phyloP scores from a whole-genome alignment of 1,139 yeast species.

The Lodderomyces elongisporus region DNA sequence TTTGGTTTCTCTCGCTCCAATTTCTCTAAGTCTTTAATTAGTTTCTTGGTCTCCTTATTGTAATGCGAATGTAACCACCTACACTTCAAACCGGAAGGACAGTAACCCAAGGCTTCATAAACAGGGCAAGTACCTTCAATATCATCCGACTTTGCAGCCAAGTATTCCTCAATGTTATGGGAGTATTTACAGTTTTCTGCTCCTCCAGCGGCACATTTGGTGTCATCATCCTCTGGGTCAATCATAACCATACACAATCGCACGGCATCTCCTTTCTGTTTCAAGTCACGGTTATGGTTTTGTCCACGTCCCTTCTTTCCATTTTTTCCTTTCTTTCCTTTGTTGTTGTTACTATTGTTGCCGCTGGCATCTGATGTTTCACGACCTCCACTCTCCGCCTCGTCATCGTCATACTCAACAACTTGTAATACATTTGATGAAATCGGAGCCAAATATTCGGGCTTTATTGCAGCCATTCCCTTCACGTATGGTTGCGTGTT shows the following conservation, averaged over 20 bases:
- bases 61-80: slow-evolving; percentile 84
- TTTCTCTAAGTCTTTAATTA: slow-evolving; percentile 40
- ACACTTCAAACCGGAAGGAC: slow-evolving; percentile 91
- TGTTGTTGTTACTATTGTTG: slow-evolving; percentile 23
- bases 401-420: slow-evolving; percentile 48
- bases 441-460: slow-evolving; percentile 47
- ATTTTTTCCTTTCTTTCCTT: slow-evolving; percentile 8
- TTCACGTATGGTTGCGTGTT: slow-evolving; percentile 20
- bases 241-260: slow-evolving; percentile 61
- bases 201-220: slow-evolving; percentile 74
- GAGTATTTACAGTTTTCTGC: slow-evolving; percentile 66
- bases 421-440: slow-evolving; percentile 14
- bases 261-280: slow-evolving; percentile 61
- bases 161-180: slow-evolving; percentile 66
- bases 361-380: slow-evolving; percentile 32
- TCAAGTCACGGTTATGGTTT: slow-evolving; percentile 79
- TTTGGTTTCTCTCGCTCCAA: slow-evolving; percentile 26
- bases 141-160: slow-evolving; percentile 65
- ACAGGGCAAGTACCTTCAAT: slow-evolving; percentile 80
- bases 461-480: slow-evolving; percentile 65
- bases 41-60: slow-evolving; percentile 40
- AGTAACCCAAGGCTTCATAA: slow-evolving; percentile 71
- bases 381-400: slow-evolving; percentile 42
- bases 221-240: slow-evolving; percentile 44
- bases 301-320: slow-evolving; percentile 69